Evolutionary conservation across 805 yeast species (phyloP).

Genomic region (Sungouiella thailandica): DNA sequence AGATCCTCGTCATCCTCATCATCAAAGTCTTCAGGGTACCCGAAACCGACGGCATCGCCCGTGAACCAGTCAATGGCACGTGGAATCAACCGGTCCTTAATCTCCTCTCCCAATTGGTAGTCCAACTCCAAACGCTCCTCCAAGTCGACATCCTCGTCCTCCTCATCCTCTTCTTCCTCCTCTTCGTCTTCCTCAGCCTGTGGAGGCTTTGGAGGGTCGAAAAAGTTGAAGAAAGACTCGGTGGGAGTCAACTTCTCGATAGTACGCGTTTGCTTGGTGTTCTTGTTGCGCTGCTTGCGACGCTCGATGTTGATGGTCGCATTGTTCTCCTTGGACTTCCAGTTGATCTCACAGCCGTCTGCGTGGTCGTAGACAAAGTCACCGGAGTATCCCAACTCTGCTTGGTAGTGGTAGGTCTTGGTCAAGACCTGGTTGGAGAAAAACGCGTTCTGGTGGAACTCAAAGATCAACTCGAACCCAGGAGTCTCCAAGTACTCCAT

Average conservation of each 20-base stretch:
- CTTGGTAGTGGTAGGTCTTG: constrained; percentile 90
- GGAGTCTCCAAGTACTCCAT: constrained; percentile 78
- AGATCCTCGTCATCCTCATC: constrained; percentile 59
- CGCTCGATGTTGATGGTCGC: constrained; percentile 85
- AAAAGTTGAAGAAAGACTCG: constrained; percentile 93
- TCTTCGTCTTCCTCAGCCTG: constrained; percentile 48
- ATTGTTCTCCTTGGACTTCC: constrained; percentile 77
- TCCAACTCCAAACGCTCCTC: constrained; percentile 86
- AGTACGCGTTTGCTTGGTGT: constrained; percentile 93
- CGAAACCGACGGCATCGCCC: constrained; percentile 86
- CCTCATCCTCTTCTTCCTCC: constrained; percentile 50
- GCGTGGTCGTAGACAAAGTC: constrained; percentile 97
- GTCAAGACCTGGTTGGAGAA: constrained; percentile 69
- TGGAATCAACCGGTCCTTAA: constrained; percentile 92
- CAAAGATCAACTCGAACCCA: constrained; percentile 84
- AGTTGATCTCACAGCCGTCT: constrained; percentile 79
- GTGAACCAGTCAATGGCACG: constrained; percentile 99
- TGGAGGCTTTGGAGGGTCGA: constrained; percentile 86
- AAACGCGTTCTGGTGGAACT: constrained; percentile 69
- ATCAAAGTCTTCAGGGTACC: constrained; percentile 50
- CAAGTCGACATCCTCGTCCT: constrained; percentile 65
- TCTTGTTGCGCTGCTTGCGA: constrained; percentile 95
- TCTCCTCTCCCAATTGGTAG: constrained; percentile 92
- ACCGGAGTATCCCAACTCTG: constrained; percentile 89
- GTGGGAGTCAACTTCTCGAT: constrained; percentile 92